These are phyloP conservation scores for Fusarium nodosum DNA, from an alignment of 2,329 filamentous ascomycete species.

Conservation along the genomic window DNA sequence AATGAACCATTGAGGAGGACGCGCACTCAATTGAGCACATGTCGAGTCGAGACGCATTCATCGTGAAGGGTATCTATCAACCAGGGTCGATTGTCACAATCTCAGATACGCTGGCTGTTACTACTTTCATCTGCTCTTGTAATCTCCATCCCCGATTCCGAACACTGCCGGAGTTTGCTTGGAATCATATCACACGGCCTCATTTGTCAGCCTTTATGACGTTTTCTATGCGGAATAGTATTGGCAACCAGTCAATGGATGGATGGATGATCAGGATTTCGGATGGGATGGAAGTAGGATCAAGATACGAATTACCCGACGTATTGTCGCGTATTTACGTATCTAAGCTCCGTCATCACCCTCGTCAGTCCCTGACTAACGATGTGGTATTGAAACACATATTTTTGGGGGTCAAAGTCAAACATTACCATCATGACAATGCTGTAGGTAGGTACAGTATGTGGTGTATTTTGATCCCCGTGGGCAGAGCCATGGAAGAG, in stretches of 20 bases:
- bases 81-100: slow-evolving; percentile 8
- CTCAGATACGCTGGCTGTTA: slow-evolving; percentile 5
- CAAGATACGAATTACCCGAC: slow-evolving; percentile 17
- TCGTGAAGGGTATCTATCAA: slow-evolving; percentile 1
- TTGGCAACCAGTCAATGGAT: background rate
- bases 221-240: slow-evolving; percentile 12
- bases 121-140: background rate
- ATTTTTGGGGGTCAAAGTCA: slow-evolving; percentile 21
- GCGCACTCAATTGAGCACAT: slow-evolving; percentile 21
- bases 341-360: slow-evolving; percentile 26
- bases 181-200: slow-evolving; percentile 10
- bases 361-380: slow-evolving; percentile 1
- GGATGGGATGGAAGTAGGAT: slow-evolving; percentile 12
- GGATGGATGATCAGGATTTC: background rate
- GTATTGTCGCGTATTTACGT: slow-evolving; percentile 24
- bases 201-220: slow-evolving; percentile 30
- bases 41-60: slow-evolving; percentile 1
- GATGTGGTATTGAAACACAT: background rate
- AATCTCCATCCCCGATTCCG: slow-evolving; percentile 15
- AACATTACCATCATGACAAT: slow-evolving; percentile 7
- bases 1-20: slow-evolving; percentile 20
- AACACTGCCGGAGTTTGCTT: slow-evolving; percentile 11
- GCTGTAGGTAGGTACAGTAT: background rate
- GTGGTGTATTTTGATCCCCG: slow-evolving; percentile 4
- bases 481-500: slow-evolving; percentile 28